Evolutionary conservation across 495 filamentous ascomycete species (phyloP).

Genomic region (Hapsidospora chrysogenum): DNA sequence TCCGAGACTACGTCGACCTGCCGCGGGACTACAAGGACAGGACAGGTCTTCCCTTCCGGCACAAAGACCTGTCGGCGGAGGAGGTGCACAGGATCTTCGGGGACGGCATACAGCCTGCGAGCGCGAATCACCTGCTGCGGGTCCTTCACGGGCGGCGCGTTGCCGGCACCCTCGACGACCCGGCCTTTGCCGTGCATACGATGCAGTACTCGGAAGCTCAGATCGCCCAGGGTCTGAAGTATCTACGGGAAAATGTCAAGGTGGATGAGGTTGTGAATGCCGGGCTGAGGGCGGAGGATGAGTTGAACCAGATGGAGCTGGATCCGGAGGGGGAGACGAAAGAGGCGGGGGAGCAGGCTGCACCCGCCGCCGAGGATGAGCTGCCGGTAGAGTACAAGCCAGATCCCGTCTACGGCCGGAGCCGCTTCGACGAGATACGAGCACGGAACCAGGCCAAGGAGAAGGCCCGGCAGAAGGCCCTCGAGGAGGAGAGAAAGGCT

Average conservation of each 20-base stretch:
- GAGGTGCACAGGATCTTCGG: slow-evolving; percentile 53
- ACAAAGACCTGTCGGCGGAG: slow-evolving; percentile 25
- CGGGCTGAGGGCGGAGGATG: slow-evolving; percentile 35
- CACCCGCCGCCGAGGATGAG: slow-evolving; percentile 9
- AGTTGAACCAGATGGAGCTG: slow-evolving; percentile 43
- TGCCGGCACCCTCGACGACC: slow-evolving; percentile 55
- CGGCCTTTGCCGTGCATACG: slow-evolving; percentile 13
- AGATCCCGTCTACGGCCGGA: slow-evolving; percentile 26
- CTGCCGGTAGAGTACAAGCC: slow-evolving; percentile 6
- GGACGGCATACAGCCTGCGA: slow-evolving; percentile 21
- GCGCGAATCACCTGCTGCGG: slow-evolving; percentile 48
- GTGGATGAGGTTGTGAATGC: slow-evolving; percentile 58
- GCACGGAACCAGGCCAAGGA: slow-evolving; percentile 22
- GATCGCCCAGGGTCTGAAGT: slow-evolving; percentile 38
- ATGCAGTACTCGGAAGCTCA: slow-evolving; percentile 13
- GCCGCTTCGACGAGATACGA: slow-evolving; percentile 32
- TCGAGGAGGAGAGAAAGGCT: slow-evolving; percentile 26
- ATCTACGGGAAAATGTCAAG: slow-evolving; percentile 49
- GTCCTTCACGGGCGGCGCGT: slow-evolving; percentile 60
- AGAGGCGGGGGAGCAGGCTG: slow-evolving; percentile 10
- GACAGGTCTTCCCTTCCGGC: slow-evolving; percentile 28
- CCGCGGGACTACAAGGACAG: slow-evolving; percentile 28
- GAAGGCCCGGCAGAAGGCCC: slow-evolving; percentile 15
- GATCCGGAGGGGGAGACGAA: slow-evolving; percentile 23
- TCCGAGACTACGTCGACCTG: slow-evolving; percentile 24